Evolutionary conservation across 1,139 yeast species (phyloP), one percentile per base, ranked within the genome.

Genomic region (Candida sojae): DNA sequence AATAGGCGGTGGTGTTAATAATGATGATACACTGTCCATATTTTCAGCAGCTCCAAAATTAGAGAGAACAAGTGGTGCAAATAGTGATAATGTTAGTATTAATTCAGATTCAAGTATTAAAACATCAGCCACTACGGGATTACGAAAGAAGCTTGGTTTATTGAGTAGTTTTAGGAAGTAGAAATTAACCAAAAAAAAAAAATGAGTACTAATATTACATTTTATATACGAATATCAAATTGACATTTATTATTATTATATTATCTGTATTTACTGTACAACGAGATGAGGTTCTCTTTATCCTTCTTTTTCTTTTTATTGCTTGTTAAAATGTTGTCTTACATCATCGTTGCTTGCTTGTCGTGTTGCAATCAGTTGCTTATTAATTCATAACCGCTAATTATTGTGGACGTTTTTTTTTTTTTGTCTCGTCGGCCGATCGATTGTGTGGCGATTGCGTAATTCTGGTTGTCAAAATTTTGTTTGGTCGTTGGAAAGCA

Each of bases 31-130:
- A 8, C 8, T 38, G 8, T 54, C 54, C 40, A 39, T 48, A 5
- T 55, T 48, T 6, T 49, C 57, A 10, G 50, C 54, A 13, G 33
- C 33, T 28, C 33, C 33, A 2, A 38, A 29, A 13, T 17, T 28
- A 8, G 33, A 38, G 11, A 38, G 3, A 53, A 49, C 36, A 48
- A 60, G 32, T 49, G 42, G 26, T 46, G 62, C 28, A 54, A 59
- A 3, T 47, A 48, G 25, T 58, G 67, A 7, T 51, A 58, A 9
- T 40, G 56, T 44, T 9, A 65, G 68, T 53, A 40, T 61, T 13
- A 53, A 50, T 33, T 62, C 67, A 4, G 44, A 50, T 12, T 52
- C 49, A 25, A 62, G 63, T 50, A 58, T 13, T 13, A 34, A 35
- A 33, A 30, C 45, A 10, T 25, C 7, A 7, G 40, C 40, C 11